Base-by-base conservation (phyloP, 495 filamentous ascomycete species). In the Podospora didyma region DNA sequence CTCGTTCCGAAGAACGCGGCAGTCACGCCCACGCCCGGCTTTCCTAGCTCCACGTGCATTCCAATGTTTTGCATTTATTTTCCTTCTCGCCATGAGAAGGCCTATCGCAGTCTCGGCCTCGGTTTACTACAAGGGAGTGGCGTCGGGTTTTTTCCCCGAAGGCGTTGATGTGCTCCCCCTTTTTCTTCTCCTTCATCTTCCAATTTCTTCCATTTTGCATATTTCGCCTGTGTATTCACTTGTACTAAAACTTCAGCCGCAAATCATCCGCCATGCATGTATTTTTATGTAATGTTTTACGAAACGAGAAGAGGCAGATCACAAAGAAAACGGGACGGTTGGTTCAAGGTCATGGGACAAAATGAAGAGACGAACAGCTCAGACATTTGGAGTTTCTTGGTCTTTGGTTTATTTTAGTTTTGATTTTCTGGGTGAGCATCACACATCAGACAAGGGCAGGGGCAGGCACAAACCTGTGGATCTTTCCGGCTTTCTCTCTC, bases 231-330 rank as follows among this genome's bases (percentile, higher is more conserved):
- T 57, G 42, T 59, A 51, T 59, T 57, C 48, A 50, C 11, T 24
- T 58, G 55, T 58, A 58, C 41, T 58, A 51, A 35, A 34, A 14
- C 20, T 47, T 20, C 23, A 47, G 20, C 45, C 12, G 16, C 41
- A 26, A 47, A 22, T 24, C 2, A 47, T 47, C 16, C 14, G 44
- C 37, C 49, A 53, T 53, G 56, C 21, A 35, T 59, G 57, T 59
- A 59, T 23, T 50, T 58, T 45, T 57, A 50, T 37, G 47, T 58
- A 58, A 52, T 50, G 55, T 58, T 49, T 50, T 46, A 54, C 57
- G 50, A 59, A 52, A 23, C 45, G 34, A 22, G 17, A 59, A 44
- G 22, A 37, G 44, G 55, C 45, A 56, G 21, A 42, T 24, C 22
- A 2, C 17, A 20, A 16, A 24, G 54, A 19, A 16, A 28, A 42